Evolutionary conservation across 2,329 filamentous ascomycete genomes (phyloP), one percentile per base, ranked within the genome.

Genomic region (Clonostachys chloroleuca): DNA sequence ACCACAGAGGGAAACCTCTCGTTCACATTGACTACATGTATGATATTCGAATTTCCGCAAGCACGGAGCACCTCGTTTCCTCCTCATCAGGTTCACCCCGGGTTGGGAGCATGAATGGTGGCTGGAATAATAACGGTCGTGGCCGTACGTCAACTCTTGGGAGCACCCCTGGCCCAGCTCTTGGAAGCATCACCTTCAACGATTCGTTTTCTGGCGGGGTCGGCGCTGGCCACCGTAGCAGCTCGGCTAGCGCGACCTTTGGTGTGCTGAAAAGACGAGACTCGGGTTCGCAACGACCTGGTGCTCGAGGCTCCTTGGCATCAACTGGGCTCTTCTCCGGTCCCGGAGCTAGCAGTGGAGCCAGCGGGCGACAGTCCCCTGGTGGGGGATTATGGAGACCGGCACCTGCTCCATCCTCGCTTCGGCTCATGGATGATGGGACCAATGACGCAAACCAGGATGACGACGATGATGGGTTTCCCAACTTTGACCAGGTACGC

Each of bases 1-100:
- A 39, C 36, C 17, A n/a, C 14, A n/a, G 7, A 4, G 36, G 36
- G 17, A 39, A 10, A 39, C 59, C 56, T 5, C 51, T 67, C 62
- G 64, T 78, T 51, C 66, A 69, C 0, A 69, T 84, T 5, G 73
- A 81, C 43, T 73, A 85, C 16, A 72, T 82, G 47, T 92, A 90
- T 60, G 87, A 92, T 49, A 80, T 92, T 55, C 83, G 82, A 52
- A 65, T 92, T 13, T 77, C 86, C n/a, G 86, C 86, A 33, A 89
- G 81, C 47, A 85, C 83, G 1, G 87, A 92, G 34, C 88, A 94
- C 58, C 68, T 92, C 4, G 77, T 82, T 6, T 66, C 68, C 33
- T 66, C 56, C 12, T 55, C 59, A 5, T 66, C 64, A 3, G 67
- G 65, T 16, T 61, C 70, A 50, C 58, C 63, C 52, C 52, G 58